phyloP scores from a whole-genome alignment of 441 rosid species.

The Gossypium gossypioides region DNA sequence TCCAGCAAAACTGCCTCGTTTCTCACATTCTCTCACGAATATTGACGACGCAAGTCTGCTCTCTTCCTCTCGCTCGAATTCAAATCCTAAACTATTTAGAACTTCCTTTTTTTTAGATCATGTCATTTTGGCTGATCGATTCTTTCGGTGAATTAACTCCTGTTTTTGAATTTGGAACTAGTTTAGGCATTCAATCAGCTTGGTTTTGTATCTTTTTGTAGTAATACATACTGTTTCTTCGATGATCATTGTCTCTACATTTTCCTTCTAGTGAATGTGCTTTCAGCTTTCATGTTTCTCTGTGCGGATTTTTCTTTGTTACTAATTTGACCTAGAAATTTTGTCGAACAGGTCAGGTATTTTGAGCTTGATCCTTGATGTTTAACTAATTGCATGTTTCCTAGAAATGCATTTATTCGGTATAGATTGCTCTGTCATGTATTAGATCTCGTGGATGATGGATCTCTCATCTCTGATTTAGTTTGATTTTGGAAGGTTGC shows the following conservation, averaged over 20 bases:
- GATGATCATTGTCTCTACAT: neutral
- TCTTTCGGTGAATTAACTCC: neutral
- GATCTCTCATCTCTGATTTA: neutral
- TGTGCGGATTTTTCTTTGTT: neutral
- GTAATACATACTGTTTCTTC: neutral
- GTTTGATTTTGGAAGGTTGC: neutral
- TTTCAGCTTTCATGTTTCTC: neutral
- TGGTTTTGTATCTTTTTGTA: neutral
- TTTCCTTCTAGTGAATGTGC: neutral
- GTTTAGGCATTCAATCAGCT: neutral
- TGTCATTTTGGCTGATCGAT: neutral
- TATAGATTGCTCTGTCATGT: neutral
- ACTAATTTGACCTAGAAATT: neutral
- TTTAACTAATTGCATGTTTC: neutral
- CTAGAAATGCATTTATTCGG: neutral
- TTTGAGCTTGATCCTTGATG: neutral
- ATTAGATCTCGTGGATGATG: neutral
- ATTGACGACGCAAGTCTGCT: neutral
- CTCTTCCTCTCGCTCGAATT: neutral
- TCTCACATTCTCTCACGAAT: neutral
- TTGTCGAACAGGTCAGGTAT: neutral
- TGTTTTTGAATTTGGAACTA: neutral
- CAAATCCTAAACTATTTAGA: neutral
- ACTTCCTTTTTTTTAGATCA: neutral
- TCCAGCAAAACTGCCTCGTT: constrained; percentile 1